Evolutionary conservation across 208 protist species (phyloP), one percentile per base, ranked within the genome.

Genomic region (Naegleria fowleri): DNA sequence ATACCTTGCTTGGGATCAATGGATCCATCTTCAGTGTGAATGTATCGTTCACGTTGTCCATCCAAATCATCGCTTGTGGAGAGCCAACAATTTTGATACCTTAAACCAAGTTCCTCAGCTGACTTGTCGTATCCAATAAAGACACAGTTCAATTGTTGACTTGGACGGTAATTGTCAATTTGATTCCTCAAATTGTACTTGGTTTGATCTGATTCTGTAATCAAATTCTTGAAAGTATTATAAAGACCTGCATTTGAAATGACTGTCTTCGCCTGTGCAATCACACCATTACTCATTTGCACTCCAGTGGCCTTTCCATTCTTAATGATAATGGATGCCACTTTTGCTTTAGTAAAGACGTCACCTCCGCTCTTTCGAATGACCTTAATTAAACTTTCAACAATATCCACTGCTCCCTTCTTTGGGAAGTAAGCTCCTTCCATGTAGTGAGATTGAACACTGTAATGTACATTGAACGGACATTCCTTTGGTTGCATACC

Each of bases 371-470:
- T 86, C 13, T 25, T 15, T 41, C 52, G 13, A 33, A 92, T 38
- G 6, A 67, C 51, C n/a, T 83, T 25, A 75, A 90, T 43, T 15
- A 59, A 39, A 75, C 83, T 58, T 7, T 29, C 29, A 3, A 85
- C 51, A 38, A 92, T 92, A 38, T 89, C 83, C 19, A n/a, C 29
- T 51, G 89, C 33, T 29, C 89, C 87, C 33, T 90, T 90, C 25
- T 40, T 67, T 43, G 91, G 91, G 89, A 91, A 92, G 51, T 58
- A 87, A 0, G 39, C 87, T 11, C 91, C 91, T 39, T 59, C 29
- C 51, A 86, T 25, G 55, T 90, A 92, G 76, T 92, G 91, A 38
- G 19, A 0, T 9, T 55, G 41, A 2, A 92, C 9, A 33, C 67
- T 6, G 0, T 58, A 89, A 40, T 92, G 91, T 33, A 92, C 87